A percentile compares a stretch with the other conserved stretches of the same genome.
phyloP scores from a whole-genome alignment of 495 filamentous ascomycete genomes.

The Xylaria palmicola region DNA sequence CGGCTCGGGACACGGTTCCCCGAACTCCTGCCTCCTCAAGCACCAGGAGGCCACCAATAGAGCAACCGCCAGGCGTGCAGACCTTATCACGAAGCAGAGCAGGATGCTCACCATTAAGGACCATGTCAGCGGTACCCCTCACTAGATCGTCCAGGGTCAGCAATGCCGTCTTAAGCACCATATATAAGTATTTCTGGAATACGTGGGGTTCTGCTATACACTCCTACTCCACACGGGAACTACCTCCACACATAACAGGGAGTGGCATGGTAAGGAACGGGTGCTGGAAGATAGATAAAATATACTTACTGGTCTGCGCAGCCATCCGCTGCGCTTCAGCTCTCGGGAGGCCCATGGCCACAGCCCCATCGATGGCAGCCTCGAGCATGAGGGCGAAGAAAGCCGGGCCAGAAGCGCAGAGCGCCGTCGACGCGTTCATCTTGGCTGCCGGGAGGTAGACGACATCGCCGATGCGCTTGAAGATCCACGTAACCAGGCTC shows the following conservation, averaged over 20 bases:
- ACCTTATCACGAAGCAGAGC: constrained; percentile 76
- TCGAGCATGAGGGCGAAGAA: constrained; percentile 79
- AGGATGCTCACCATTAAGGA: constrained; percentile 72
- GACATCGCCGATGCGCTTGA: constrained; percentile 67
- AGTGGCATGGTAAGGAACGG: background rate
- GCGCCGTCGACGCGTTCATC: constrained; percentile 74
- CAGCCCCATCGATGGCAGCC: constrained; percentile 72
- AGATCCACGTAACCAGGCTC: constrained; percentile 73
- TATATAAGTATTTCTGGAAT: background rate
- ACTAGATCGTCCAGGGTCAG: constrained; percentile 18
- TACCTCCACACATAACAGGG: background rate
- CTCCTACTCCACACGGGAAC: no score
- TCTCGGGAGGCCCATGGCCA: constrained; percentile 77
- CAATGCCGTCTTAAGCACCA: background rate
- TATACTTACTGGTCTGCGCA: constrained; percentile 60
- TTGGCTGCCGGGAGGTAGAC: constrained; percentile 59
- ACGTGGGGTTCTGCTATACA: background rate
- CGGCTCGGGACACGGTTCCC: constrained; percentile 65
- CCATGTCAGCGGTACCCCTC: constrained; percentile 69
- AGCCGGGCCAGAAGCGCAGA: constrained; percentile 77
- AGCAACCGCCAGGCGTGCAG: constrained; percentile 76
- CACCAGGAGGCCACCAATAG: constrained; percentile 72
- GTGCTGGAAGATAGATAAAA: background rate
- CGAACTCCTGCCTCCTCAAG: constrained; percentile 74
- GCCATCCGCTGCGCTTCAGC: constrained; percentile 78